Conservation (phyloP, 768 basidiomycete genomes). For the Russula sp. region DNA sequence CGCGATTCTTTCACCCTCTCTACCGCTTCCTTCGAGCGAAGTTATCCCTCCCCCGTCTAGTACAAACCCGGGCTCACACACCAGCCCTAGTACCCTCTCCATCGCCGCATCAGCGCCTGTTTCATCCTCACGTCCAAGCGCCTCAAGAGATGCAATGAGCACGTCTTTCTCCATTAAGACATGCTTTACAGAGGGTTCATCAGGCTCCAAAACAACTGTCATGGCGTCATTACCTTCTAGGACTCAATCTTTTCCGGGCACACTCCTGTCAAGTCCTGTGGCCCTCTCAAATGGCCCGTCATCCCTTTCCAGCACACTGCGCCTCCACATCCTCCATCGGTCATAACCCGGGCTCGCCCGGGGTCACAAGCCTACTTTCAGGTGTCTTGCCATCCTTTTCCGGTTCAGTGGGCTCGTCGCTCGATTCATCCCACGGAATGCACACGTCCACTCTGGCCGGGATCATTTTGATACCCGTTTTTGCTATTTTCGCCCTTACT, state of each 20-base stretch:
- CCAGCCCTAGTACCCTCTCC: neutral
- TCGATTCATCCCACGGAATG: neutral
- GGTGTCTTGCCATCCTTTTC: too few species aligned
- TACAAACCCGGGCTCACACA: neutral
- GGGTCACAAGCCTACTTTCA: neutral
- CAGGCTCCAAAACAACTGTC: neutral
- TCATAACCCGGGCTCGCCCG: too few species aligned
- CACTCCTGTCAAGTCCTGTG: neutral
- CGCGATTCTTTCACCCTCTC: neutral
- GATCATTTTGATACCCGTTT: conserved; percentile 2
- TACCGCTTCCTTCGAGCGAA: neutral
- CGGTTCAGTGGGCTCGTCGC: neutral
- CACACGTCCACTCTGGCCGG: neutral
- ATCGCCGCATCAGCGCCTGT: neutral
- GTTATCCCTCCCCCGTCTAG: neutral
- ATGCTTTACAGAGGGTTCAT: neutral
- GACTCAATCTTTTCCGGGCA: neutral
- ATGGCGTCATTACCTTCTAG: neutral
- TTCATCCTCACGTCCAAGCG: neutral
- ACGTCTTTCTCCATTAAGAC: neutral
- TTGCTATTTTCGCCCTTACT: conserved; percentile 20
- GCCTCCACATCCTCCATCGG: too few species aligned
- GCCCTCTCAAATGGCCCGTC: neutral
- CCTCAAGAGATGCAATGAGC: neutral
- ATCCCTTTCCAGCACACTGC: neutral